phyloP scores from a whole-genome alignment of 2,329 filamentous ascomycete species.

The Westerdykella aurantiaca region DNA sequence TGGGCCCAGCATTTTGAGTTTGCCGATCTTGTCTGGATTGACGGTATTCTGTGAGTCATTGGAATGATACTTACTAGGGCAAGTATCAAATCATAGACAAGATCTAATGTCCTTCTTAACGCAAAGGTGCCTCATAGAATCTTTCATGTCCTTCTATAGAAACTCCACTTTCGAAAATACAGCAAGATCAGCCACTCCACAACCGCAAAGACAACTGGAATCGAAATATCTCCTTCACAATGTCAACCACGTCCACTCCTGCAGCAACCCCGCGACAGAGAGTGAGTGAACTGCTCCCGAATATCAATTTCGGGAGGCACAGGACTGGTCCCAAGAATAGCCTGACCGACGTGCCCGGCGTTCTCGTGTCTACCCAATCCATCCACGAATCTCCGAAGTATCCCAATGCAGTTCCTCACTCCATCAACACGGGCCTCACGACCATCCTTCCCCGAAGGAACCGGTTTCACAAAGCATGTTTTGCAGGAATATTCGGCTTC shows the following conservation, averaged over 20 bases:
- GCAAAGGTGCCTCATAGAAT: too few species aligned
- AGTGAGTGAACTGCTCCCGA: constrained; percentile 37
- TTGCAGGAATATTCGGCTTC: constrained; percentile 51
- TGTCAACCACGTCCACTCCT: background rate
- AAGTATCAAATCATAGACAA: too few species aligned
- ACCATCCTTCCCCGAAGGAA: constrained; percentile 41
- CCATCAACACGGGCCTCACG: constrained; percentile 42
- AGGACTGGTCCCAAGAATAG: constrained; percentile 39
- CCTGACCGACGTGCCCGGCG: constrained; percentile 42
- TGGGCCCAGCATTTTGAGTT: too few species aligned
- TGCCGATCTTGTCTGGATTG: too few species aligned
- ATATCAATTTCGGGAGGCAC: constrained; percentile 33
- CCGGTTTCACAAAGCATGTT: constrained; percentile 39
- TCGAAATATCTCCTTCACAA: background rate
- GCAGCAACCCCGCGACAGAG: constrained; percentile 19
- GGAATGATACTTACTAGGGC: too few species aligned
- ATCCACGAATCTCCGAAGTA: constrained; percentile 29
- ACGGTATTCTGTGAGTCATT: too few species aligned
- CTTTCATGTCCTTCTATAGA: too few species aligned
- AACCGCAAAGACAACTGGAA: too few species aligned
- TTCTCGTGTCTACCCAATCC: constrained; percentile 39
- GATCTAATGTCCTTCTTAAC: too few species aligned
- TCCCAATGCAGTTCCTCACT: constrained; percentile 20
- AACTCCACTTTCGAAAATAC: too few species aligned
- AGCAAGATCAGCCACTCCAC: too few species aligned